phyloP scores from a whole-genome alignment of 2,329 filamentous ascomycete genomes.

The Cordyceps militaris region DNA sequence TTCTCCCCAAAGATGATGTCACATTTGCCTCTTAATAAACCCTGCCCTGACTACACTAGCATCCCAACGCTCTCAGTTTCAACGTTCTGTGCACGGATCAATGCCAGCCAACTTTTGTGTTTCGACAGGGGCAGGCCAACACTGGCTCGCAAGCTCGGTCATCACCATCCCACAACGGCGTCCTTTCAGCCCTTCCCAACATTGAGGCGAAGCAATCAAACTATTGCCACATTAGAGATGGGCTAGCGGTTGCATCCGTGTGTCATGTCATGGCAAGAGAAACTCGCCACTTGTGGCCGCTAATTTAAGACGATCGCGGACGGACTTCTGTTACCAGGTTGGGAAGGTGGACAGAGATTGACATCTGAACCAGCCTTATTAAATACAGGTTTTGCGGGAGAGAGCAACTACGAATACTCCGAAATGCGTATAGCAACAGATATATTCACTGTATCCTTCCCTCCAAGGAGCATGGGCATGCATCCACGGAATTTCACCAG shows the following conservation, averaged over 20 bases:
- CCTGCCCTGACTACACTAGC: not conserved
- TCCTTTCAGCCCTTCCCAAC: not conserved
- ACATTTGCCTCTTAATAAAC: too few relatives aligned
- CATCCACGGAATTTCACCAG: too few relatives aligned
- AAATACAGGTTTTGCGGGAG: too few relatives aligned
- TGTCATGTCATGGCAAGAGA: not conserved
- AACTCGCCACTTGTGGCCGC: not conserved
- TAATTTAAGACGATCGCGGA: not conserved
- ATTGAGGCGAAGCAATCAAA: conserved; percentile 1
- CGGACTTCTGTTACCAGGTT: not conserved
- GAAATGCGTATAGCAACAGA: not conserved
- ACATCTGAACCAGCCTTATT: not conserved
- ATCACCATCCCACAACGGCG: not conserved
- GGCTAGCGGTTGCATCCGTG: not conserved
- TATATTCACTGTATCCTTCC: too few relatives aligned
- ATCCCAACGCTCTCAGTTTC: not conserved
- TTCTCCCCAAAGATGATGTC: too few relatives aligned
- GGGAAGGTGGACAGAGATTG: not conserved
- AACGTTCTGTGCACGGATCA: too few relatives aligned
- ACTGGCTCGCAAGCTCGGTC: not conserved
- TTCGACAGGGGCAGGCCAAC: not conserved
- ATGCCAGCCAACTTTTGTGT: too few relatives aligned
- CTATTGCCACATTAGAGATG: not conserved
- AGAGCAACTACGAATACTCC: too few relatives aligned
- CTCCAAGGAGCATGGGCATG: too few relatives aligned